Evolutionary conservation across 2,329 filamentous ascomycete species (phyloP).

Genomic region (Sporothrix brunneoviolacea): DNA sequence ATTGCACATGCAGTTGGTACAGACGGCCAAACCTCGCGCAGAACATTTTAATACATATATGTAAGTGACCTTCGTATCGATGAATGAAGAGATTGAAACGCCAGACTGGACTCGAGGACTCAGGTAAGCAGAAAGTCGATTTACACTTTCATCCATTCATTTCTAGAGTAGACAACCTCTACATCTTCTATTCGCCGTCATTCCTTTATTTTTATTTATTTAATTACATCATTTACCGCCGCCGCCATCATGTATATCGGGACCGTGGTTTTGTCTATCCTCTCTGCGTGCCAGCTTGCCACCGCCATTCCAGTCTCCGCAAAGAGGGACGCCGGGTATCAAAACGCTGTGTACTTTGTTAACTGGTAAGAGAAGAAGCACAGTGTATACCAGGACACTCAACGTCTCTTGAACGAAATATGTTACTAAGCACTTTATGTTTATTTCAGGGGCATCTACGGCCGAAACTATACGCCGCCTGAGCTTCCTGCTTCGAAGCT

Average conservation of each 20-base stretch:
- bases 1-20: no score
- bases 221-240: background rate
- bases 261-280: background rate
- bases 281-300: background rate
- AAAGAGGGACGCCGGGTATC: conserved; percentile 25
- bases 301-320: background rate
- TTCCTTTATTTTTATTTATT: background rate
- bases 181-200: background rate
- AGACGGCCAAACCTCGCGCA: no score
- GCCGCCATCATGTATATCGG: background rate
- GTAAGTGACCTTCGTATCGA: no score
- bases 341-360: conserved; percentile 41
- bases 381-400: no score
- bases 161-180: background rate
- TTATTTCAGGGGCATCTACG: conserved; percentile 59
- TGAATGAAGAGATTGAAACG: no score
- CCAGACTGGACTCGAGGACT: background rate
- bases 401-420: no score
- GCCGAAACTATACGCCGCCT: conserved; percentile 62
- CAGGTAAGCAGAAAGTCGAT: conserved; percentile 10
- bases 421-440: no score
- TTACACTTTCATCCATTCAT: conserved; percentile 9
- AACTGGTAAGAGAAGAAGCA: conserved; percentile 43
- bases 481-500: conserved; percentile 63
- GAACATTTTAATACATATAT: no score